Evolutionary conservation across 2,329 filamentous ascomycete species (phyloP).

Genomic region (Diaporthe velutina): DNA sequence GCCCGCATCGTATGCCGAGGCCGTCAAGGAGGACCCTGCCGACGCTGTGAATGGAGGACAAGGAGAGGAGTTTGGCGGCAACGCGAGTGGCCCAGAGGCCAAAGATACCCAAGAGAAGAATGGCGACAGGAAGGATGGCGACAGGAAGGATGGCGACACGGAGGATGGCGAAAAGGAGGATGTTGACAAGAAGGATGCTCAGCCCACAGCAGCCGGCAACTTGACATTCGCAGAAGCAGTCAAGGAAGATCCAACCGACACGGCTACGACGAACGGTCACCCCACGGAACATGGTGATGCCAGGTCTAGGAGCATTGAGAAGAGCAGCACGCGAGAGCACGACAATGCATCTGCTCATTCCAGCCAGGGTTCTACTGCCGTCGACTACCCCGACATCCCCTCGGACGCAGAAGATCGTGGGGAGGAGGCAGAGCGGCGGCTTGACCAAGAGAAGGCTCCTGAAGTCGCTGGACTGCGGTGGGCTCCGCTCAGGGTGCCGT

Average conservation of each 20-base stretch:
- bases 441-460: conserved; percentile 30
- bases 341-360: conserved; percentile 18
- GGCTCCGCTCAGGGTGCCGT: conserved; percentile 82
- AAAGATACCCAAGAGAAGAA: background rate
- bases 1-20: conserved; percentile 37
- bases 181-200: background rate
- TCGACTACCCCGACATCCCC: conserved; percentile 38
- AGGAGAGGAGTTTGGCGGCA: background rate
- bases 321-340: background rate
- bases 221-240: conserved; percentile 39
- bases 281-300: background rate
- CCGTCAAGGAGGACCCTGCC: conserved; percentile 37
- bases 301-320: background rate
- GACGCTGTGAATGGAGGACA: conserved; percentile 11
- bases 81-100: background rate
- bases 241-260: conserved; percentile 26
- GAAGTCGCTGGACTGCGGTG: conserved; percentile 75
- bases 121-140: background rate
- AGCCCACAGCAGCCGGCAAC: conserved; percentile 36
- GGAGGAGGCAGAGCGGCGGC: conserved; percentile 25
- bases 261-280: conserved; percentile 4
- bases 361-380: conserved; percentile 36
- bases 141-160: background rate
- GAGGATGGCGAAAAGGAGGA: background rate
- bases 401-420: conserved; percentile 27